phyloP scores from a whole-genome alignment of 2,329 filamentous ascomycete species.

The Ceratocystis harringtonii region DNA sequence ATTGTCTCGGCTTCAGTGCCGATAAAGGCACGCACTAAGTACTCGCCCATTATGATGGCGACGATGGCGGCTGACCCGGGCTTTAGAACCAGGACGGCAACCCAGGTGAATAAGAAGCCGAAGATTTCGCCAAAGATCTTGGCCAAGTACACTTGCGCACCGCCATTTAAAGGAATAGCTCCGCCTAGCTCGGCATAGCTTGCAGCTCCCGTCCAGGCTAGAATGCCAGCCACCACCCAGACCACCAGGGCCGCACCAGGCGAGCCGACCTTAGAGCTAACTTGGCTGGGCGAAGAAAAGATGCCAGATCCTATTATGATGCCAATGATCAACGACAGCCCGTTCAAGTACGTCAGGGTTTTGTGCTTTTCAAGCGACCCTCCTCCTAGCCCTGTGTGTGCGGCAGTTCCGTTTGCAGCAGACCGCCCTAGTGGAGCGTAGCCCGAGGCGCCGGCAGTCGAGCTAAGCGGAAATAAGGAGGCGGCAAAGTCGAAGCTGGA shows the following conservation, averaged over 20 bases:
- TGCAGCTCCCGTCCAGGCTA: constrained; percentile 91
- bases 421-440: constrained; percentile 80
- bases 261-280: constrained; percentile 81
- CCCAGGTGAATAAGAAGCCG: constrained; percentile 94
- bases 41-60: constrained; percentile 95
- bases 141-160: constrained; percentile 80
- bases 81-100: constrained; percentile 83
- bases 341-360: constrained; percentile 87
- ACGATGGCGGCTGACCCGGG: constrained; percentile 89
- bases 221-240: constrained; percentile 76
- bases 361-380: constrained; percentile 90
- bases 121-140: constrained; percentile 92
- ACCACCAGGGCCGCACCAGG: constrained; percentile 81
- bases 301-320: constrained; percentile 94
- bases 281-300: constrained; percentile 85
- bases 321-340: constrained; percentile 76
- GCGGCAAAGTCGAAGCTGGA: constrained; percentile 94
- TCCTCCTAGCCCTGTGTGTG: constrained; percentile 40
- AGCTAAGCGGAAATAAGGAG: constrained; percentile 81
- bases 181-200: constrained; percentile 93
- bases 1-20: constrained; percentile 72
- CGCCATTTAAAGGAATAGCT: constrained; percentile 88
- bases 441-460: constrained; percentile 52
- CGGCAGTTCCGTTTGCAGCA: constrained; percentile 35
- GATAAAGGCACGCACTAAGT: constrained; percentile 74